Evolutionary conservation across 768 basidiomycete species (phyloP).

Genomic region (Auriscalpium vulgare): DNA sequence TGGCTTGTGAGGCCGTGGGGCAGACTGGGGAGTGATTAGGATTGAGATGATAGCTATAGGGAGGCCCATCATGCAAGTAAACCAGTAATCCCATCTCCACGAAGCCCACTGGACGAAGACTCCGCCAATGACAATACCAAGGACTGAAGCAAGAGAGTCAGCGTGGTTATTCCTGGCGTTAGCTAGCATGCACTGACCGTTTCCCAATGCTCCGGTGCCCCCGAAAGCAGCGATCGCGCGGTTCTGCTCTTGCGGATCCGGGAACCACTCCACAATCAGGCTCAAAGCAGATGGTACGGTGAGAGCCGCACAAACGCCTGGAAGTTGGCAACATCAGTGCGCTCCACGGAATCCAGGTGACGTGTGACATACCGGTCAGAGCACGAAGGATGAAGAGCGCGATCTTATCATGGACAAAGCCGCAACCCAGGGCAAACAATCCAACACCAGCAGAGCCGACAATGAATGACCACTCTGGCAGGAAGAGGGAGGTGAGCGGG

Average conservation of each 20-base stretch:
- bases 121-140: conserved; percentile 28
- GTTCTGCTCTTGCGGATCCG: conserved; percentile 33
- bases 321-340: no score
- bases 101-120: conserved; percentile 27
- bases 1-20: conserved; percentile 5
- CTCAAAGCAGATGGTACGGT: conserved; percentile 33
- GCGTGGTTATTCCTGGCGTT: no score
- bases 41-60: conserved; percentile 21
- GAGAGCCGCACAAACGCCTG: conserved; percentile 27
- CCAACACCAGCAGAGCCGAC: neutral
- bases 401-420: neutral
- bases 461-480: neutral
- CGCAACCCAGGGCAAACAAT: neutral
- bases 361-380: neutral
- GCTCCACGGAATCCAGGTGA: no score
- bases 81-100: conserved; percentile 40
- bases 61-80: conserved; percentile 30
- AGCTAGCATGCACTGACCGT: neutral
- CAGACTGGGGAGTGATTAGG: conserved; percentile 25
- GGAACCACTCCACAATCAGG: conserved; percentile 27
- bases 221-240: conserved; percentile 27
- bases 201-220: neutral
- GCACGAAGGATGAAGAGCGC: neutral
- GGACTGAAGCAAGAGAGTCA: no score
- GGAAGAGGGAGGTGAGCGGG: neutral